phyloP scores from a whole-genome alignment of 2,329 filamentous ascomycete genomes.

The Westerdykella ornata region DNA sequence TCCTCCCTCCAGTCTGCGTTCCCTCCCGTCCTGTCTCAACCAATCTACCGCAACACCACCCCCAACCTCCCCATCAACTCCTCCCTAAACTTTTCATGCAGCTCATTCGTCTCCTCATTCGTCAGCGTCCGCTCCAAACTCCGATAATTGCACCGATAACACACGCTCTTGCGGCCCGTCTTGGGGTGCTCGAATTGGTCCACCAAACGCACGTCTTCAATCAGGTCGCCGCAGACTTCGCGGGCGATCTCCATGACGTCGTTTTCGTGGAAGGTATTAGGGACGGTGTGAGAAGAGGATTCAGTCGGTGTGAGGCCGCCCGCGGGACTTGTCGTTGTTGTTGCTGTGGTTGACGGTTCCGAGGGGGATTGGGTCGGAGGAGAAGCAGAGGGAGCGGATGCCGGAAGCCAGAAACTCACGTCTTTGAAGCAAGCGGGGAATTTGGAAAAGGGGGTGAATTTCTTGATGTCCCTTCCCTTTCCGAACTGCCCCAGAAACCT shows the following conservation, averaged over 20 bases:
- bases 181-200: slow-evolving; percentile 88
- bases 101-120: slow-evolving; percentile 67
- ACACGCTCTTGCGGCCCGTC: slow-evolving; percentile 74
- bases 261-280: slow-evolving; percentile 70
- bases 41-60: slow-evolving; percentile 64
- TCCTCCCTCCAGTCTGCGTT: background rate
- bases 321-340: background rate
- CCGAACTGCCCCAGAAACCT: slow-evolving; percentile 83
- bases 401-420: slow-evolving; percentile 79
- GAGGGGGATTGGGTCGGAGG: slow-evolving; percentile 10
- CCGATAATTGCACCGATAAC: slow-evolving; percentile 89
- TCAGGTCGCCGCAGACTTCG: slow-evolving; percentile 69
- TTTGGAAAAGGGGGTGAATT: slow-evolving; percentile 84
- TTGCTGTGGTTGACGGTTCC: too few species aligned
- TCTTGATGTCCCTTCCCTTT: slow-evolving; percentile 43
- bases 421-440: slow-evolving; percentile 86
- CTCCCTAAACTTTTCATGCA: slow-evolving; percentile 63
- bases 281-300: background rate
- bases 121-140: slow-evolving; percentile 87
- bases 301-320: background rate
- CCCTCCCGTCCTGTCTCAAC: background rate
- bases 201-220: slow-evolving; percentile 78
- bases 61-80: slow-evolving; percentile 64
- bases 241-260: slow-evolving; percentile 95
- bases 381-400: background rate